Conservation (phyloP, 2,329 filamentous ascomycete genomes). For the Diaporthe helianthi region DNA sequence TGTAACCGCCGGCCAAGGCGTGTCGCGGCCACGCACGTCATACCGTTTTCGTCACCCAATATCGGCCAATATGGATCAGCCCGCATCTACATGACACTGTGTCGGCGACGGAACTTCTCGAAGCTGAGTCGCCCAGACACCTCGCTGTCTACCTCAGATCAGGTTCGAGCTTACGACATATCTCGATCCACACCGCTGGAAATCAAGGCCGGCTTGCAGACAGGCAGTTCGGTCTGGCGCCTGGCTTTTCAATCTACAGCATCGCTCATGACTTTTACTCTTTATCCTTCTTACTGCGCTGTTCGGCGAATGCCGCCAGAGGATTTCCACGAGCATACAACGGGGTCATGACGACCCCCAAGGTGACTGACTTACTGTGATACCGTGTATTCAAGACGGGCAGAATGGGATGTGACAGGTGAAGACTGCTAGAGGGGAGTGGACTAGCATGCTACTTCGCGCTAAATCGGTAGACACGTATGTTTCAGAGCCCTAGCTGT, state of each 20-base stretch:
- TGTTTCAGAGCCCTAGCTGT: not conserved
- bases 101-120: not conserved
- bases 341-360: not conserved
- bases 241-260: not conserved
- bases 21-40: slow-evolving; percentile 22
- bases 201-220: not conserved
- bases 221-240: not conserved
- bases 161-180: not conserved
- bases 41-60: slow-evolving; percentile 8
- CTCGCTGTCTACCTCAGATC: not conserved
- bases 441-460: not conserved
- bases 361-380: too few relatives aligned
- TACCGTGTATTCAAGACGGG: not conserved
- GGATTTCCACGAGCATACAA: not conserved
- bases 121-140: slow-evolving; percentile 3
- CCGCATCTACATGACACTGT: not conserved
- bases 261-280: not conserved
- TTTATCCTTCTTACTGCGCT: not conserved
- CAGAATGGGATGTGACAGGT: not conserved
- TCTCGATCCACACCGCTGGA: not conserved
- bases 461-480: not conserved
- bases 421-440: not conserved
- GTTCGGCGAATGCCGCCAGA: not conserved
- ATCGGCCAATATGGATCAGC: slow-evolving; percentile 1
- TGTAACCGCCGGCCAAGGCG: slow-evolving; percentile 20